Evolutionary conservation across 148 eudicot species (phyloP).

Genomic region (Chenopodium formosanum): DNA sequence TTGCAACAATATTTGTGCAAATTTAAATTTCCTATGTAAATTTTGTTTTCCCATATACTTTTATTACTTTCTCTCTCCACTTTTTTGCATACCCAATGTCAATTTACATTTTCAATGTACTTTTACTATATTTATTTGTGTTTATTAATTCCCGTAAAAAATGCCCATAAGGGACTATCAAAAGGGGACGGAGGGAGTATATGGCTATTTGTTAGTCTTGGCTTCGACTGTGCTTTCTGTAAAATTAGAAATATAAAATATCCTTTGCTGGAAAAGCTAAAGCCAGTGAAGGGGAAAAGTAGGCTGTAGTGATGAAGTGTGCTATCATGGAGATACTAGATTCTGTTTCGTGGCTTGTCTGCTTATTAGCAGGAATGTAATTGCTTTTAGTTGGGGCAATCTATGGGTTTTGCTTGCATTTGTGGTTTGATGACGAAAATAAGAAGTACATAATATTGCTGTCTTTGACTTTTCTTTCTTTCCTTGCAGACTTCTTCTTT

Average conservation of each 20-base stretch:
- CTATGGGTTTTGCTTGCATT: not conserved
- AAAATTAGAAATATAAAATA: not conserved
- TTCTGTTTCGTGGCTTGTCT: not conserved
- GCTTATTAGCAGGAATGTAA: not conserved
- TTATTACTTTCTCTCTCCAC: too few species aligned
- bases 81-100: too few species aligned
- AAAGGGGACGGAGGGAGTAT: too few species aligned
- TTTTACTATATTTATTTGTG: too few species aligned
- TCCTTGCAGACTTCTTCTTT: slow-evolving; percentile 82
- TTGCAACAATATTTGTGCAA: too few species aligned
- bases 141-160: too few species aligned
- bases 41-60: too few species aligned
- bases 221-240: not conserved
- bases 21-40: too few species aligned
- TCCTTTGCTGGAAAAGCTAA: not conserved
- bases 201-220: not conserved
- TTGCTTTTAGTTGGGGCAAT: not conserved
- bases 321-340: not conserved
- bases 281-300: not conserved
- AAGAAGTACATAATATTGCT: not conserved
- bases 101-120: too few species aligned
- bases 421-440: not conserved
- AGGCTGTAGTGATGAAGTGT: not conserved
- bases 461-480: slow-evolving; percentile 3
- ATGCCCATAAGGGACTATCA: too few species aligned